Evolutionary conservation across 768 basidiomycete genomes (phyloP).

Genomic region (Paxillus rubicundulus): DNA sequence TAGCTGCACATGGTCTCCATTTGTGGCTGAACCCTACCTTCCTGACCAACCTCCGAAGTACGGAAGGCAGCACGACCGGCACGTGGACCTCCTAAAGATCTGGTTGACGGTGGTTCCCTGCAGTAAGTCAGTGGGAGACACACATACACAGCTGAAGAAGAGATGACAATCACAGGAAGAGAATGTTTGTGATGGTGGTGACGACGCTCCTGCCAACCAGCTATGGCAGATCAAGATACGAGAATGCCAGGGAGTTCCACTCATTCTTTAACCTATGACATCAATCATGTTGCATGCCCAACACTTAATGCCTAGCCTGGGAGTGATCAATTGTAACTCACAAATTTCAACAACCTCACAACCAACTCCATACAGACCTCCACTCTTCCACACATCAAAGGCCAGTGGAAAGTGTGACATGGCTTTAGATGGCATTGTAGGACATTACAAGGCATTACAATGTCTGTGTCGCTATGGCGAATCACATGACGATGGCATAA

Average conservation of each 20-base stretch:
- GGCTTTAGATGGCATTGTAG: too few relatives aligned
- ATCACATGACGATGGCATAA: too few relatives aligned
- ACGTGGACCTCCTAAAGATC: background rate
- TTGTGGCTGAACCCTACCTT: background rate
- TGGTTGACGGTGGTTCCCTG: background rate
- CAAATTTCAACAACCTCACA: too few relatives aligned
- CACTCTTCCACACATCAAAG: too few relatives aligned
- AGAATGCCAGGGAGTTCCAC: background rate
- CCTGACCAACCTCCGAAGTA: background rate
- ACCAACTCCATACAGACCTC: too few relatives aligned
- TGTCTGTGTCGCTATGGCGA: too few relatives aligned
- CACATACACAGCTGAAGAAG: background rate
- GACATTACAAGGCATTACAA: too few relatives aligned
- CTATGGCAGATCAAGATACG: background rate
- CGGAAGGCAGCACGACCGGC: background rate
- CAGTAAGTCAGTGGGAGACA: conserved; percentile 13
- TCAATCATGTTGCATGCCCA: too few relatives aligned
- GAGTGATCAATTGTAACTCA: too few relatives aligned
- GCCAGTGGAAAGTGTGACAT: too few relatives aligned
- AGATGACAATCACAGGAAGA: background rate
- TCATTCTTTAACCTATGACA: background rate
- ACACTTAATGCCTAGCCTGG: too few relatives aligned
- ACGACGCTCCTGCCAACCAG: background rate
- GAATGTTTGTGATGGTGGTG: background rate
- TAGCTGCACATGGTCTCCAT: background rate